phyloP scores from a whole-genome alignment of 352 stramenopile species.

The Phytophthora boehmeriae region DNA sequence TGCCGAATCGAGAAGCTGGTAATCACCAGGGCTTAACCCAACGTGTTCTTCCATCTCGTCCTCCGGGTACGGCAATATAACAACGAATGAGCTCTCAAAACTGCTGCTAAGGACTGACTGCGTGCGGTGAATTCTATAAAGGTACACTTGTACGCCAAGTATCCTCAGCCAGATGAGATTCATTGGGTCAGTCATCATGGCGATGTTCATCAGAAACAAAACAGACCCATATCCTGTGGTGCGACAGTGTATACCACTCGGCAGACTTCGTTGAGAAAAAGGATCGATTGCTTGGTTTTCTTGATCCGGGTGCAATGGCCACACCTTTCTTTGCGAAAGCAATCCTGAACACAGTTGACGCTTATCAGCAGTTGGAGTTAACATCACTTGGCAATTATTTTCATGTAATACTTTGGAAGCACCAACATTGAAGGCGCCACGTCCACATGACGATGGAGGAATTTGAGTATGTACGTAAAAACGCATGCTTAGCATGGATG shows the following conservation, averaged over 20 bases:
- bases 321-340: not conserved
- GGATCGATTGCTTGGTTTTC: not conserved
- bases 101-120: not conserved
- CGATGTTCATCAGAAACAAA: constrained; percentile 46
- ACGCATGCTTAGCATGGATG: constrained; percentile 20
- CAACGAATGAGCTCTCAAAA: constrained; percentile 4
- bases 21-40: constrained; percentile 15
- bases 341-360: too few species aligned
- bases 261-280: not conserved
- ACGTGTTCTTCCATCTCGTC: constrained; percentile 33
- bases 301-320: not conserved
- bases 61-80: constrained; percentile 32
- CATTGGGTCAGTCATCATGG: constrained; percentile 51
- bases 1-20: constrained; percentile 14
- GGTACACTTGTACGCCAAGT: constrained; percentile 31
- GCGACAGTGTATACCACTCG: not conserved
- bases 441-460: not conserved
- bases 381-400: too few species aligned
- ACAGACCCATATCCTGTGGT: constrained; percentile 17
- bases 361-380: too few species aligned
- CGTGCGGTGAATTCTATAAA: constrained; percentile 29
- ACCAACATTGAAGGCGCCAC: constrained; percentile 3
- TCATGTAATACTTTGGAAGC: not conserved
- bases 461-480: constrained; percentile 5
- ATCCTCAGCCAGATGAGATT: constrained; percentile 34